Evolutionary conservation across 129 eudicot species (phyloP), one percentile per base, ranked within the genome.

Genomic region (Lonicera japonica): DNA sequence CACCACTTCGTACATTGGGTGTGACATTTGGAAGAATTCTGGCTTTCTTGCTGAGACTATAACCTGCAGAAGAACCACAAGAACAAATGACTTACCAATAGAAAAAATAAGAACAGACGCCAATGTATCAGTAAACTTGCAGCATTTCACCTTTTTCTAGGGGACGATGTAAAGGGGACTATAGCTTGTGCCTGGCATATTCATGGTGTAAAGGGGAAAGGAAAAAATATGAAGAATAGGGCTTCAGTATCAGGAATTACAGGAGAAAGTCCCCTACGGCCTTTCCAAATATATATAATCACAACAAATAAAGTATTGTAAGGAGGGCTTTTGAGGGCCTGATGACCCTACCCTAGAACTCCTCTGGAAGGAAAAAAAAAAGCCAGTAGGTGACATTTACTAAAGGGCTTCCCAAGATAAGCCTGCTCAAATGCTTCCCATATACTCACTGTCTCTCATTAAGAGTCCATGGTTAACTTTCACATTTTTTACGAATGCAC

Each of bases 11-110:
- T 91, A 91, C 75, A 91, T 68, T 50, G 98, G 98, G 70, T 91
- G 98, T 39, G 98, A 84, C 95, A 82, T 84, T 63, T 84, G 98
- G 66, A 91, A 91, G 70, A 87, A 91, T 58, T 91, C 98, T 61
- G 98, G 98, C 78, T 91, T 91, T 75, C 90, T 87, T 54, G 98
- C 90, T 22, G 98, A 91, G 73, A 87, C 96, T 73, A 91, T 87
- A 56, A 91, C 95, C 98, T 91, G 65, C 46, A 75, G 34, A 65
- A 23, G 56, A 73, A 29, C 2, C 36, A 61, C 52, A 69, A 54
- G 63, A 15, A 71, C 34, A 52, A 36, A 38, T 56, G 48, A 51
- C 55, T 18, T 9, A 25, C n/a, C 25, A 65, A 29, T 51, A n/a
- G 14, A 24, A 13, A 18, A 36, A 41, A 50, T 53, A 64, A 56